Evolutionary conservation across 371 early-diverging fungal species (phyloP).

Genomic region (Rhizopus sp.): DNA sequence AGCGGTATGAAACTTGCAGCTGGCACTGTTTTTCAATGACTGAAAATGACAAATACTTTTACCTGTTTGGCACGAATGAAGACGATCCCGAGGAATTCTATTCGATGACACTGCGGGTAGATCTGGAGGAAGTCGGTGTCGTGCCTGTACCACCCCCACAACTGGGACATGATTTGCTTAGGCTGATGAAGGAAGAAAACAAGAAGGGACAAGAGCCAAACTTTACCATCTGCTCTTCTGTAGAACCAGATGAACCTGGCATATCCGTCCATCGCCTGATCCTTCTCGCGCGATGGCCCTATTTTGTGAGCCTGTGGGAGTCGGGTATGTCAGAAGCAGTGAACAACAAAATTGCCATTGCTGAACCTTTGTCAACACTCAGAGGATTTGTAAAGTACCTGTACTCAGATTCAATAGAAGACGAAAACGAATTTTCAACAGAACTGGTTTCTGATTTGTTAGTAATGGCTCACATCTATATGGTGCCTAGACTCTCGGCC

Average conservation of each 20-base stretch:
- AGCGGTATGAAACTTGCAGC: constrained; percentile 48
- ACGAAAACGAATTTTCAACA: constrained; percentile 25
- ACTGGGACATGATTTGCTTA: constrained; percentile 56
- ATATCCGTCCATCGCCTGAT: constrained; percentile 55
- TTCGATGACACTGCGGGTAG: constrained; percentile 54
- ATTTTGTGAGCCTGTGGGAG: constrained; percentile 55
- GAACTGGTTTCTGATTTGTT: constrained; percentile 61
- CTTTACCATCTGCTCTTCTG: constrained; percentile 55
- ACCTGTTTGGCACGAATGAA: constrained; percentile 60
- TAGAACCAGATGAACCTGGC: constrained; percentile 32
- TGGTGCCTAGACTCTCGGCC: constrained; percentile 56
- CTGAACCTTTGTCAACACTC: constrained; percentile 55
- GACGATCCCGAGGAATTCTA: constrained; percentile 66
- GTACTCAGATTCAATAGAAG: constrained; percentile 63
- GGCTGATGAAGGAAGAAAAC: constrained; percentile 42
- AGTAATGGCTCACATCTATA: constrained; percentile 65
- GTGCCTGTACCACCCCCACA: constrained; percentile 56
- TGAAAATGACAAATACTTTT: constrained; percentile 54
- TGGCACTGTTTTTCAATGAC: constrained; percentile 74
- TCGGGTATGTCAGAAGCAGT: constrained; percentile 58
- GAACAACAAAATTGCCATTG: constrained; percentile 44
- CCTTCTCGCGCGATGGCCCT: constrained; percentile 67
- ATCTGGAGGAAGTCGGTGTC: constrained; percentile 63
- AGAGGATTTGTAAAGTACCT: constrained; percentile 59
- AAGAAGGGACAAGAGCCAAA: constrained; percentile 48